Conservation (phyloP, 129 eudicot genomes). For the Chrysanthemum makinoi region DNA sequence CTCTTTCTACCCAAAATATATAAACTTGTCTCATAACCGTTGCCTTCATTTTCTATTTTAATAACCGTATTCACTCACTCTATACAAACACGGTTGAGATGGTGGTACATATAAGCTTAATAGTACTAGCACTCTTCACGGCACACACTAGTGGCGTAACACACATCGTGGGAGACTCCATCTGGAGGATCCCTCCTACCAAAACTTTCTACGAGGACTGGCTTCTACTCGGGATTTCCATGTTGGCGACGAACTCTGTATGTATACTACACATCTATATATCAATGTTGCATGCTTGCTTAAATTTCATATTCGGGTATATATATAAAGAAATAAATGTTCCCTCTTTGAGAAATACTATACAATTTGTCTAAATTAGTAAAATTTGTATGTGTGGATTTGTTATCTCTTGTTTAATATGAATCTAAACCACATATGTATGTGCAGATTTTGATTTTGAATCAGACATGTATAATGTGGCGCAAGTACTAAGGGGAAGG, state of each 20-base stretch:
- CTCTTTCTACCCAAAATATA: no score
- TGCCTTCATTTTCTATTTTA: slow-evolving; percentile 4
- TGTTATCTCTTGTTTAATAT: no score
- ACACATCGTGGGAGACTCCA: slow-evolving; percentile 44
- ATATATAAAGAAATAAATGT: no score
- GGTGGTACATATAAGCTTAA: neutral
- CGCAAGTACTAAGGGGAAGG: slow-evolving; percentile 18
- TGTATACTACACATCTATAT: neutral
- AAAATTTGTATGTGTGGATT: no score
- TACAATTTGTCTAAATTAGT: no score
- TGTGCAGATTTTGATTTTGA: slow-evolving; percentile 50
- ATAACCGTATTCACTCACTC: neutral
- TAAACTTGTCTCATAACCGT: neutral
- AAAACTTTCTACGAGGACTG: slow-evolving; percentile 45
- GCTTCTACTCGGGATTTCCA: slow-evolving; percentile 39
- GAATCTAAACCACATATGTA: no score
- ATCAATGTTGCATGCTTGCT: no score
- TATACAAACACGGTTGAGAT: no score
- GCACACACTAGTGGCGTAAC: neutral
- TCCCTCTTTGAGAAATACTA: no score
- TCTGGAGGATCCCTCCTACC: slow-evolving; percentile 55
- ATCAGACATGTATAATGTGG: slow-evolving; percentile 34
- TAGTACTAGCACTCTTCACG: slow-evolving; percentile 5
- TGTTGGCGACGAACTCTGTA: slow-evolving; percentile 50
- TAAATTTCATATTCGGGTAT: no score